Percentiles rank a stretch among this genome's conserved stretches.
These are phyloP conservation scores for Amanita thiersii DNA, from an alignment of 768 basidiomycete genomes.

Conservation along the genomic window DNA sequence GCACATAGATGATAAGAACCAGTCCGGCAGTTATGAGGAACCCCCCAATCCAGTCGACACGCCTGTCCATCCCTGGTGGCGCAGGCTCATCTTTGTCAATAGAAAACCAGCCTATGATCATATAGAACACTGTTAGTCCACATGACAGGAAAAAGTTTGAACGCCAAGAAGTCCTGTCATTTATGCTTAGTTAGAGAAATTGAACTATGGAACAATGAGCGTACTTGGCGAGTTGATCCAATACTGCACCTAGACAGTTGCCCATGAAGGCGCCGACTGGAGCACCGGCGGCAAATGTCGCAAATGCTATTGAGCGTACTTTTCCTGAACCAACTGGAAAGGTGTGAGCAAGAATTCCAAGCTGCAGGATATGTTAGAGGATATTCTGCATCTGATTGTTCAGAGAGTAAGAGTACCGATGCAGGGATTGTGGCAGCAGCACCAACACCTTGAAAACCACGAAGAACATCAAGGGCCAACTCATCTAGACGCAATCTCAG, in stretches of 20 bases:
- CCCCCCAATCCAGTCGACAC: conserved; percentile 77
- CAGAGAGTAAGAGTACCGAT: conserved; percentile 33
- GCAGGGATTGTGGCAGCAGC: conserved; percentile 71
- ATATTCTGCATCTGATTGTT: neutral
- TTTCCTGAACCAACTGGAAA: conserved; percentile 50
- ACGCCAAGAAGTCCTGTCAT: conserved; percentile 59
- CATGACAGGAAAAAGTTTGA: conserved; percentile 50
- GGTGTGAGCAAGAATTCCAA: conserved; percentile 75
- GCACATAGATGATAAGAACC: conserved; percentile 63
- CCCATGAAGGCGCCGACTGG: conserved; percentile 76
- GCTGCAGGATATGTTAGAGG: conserved; percentile 22
- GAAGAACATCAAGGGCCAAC: conserved; percentile 56
- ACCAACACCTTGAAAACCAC: conserved; percentile 78
- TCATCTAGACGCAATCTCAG: conserved; percentile 29
- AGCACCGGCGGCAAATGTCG: conserved; percentile 79
- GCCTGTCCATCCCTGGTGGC: conserved; percentile 27
- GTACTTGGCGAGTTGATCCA: conserved; percentile 47
- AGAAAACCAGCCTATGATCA: conserved; percentile 44
- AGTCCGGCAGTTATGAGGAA: conserved; percentile 54
- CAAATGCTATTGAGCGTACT: conserved; percentile 69
- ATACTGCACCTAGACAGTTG: conserved; percentile 57
- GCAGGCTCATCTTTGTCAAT: conserved; percentile 54
- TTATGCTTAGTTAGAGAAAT: too few species aligned
- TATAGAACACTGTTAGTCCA: conserved; percentile 45
- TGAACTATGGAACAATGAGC: too few species aligned